Evolutionary conservation across 176 grass and related monocot genomes (phyloP).

Genomic region (Ampelocalamus luodianensis): DNA sequence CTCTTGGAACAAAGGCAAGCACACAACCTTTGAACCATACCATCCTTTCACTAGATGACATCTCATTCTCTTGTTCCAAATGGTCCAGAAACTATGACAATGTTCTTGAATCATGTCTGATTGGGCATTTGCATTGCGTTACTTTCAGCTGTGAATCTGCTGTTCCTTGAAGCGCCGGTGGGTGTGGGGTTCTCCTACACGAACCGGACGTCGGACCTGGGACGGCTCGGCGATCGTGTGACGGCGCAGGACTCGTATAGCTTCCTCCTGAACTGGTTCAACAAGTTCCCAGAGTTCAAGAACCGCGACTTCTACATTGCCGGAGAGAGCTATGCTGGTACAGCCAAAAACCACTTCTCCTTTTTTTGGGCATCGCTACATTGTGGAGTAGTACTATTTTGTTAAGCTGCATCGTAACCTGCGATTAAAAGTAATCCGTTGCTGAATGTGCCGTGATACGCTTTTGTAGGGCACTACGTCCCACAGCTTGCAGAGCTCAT

Average conservation of each 20-base stretch:
- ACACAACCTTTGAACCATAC: too few species aligned
- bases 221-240: constrained; percentile 67
- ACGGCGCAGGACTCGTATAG: constrained; percentile 75
- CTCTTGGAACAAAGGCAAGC: constrained; percentile 91
- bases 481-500: constrained; percentile 92
- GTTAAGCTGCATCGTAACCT: constrained; percentile 9
- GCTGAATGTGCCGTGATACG: constrained; percentile 10
- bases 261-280: constrained; percentile 81
- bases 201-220: constrained; percentile 70
- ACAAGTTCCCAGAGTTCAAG: constrained; percentile 85
- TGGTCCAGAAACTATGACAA: background rate
- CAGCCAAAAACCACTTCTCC: background rate
- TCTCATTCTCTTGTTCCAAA: too few species aligned
- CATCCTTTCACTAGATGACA: background rate
- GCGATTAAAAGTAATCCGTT: background rate
- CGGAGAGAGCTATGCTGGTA: constrained; percentile 97
- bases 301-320: constrained; percentile 77
- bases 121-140: background rate
- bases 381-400: background rate
- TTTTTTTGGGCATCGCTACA: background rate
- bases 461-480: constrained; percentile 85
- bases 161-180: constrained; percentile 89
- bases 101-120: background rate
- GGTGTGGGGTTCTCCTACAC: constrained; percentile 97
- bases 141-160: constrained; percentile 72